phyloP scores from a whole-genome alignment of 495 filamentous ascomycete genomes.

The Neurospora tetrasperma region DNA sequence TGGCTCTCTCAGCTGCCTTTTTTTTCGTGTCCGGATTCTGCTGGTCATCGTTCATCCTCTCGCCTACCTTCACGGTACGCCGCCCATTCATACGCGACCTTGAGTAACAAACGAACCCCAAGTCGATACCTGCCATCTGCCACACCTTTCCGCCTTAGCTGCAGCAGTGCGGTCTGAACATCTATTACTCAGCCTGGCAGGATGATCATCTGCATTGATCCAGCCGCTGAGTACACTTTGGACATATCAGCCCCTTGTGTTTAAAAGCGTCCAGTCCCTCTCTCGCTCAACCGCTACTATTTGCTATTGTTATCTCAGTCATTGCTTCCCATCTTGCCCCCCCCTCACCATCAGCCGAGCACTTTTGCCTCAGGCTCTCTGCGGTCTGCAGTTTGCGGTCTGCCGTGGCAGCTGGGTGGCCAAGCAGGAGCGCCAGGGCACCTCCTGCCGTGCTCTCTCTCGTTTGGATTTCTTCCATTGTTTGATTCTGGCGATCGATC shows the following conservation, averaged over 20 bases:
- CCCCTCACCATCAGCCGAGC: not conserved
- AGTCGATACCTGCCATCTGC: not conserved
- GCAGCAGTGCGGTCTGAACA: not conserved
- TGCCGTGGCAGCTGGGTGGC: not conserved
- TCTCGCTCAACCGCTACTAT: not conserved
- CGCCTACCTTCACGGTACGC: not conserved
- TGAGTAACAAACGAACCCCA: not conserved
- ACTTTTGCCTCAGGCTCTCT: not conserved
- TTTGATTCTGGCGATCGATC: not conserved
- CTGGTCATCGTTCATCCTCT: not conserved
- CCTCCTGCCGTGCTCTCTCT: not conserved
- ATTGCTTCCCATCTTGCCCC: not conserved
- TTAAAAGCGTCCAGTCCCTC: not conserved
- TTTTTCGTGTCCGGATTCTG: not conserved
- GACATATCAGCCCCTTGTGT: not conserved
- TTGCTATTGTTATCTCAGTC: not conserved
- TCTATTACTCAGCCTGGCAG: not conserved
- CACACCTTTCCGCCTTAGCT: not conserved
- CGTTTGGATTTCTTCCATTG: not conserved
- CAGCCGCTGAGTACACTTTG: not conserved
- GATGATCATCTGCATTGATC: not conserved
- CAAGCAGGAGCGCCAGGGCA: not conserved
- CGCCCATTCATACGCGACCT: not conserved
- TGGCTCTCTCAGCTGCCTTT: not conserved
- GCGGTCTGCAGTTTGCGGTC: not conserved